Percentiles rank a stretch among this genome's conserved stretches.
These are phyloP conservation scores for Pseudocercospora musae DNA, from an alignment of 2,329 filamentous ascomycete genomes.

Conservation along the genomic window DNA sequence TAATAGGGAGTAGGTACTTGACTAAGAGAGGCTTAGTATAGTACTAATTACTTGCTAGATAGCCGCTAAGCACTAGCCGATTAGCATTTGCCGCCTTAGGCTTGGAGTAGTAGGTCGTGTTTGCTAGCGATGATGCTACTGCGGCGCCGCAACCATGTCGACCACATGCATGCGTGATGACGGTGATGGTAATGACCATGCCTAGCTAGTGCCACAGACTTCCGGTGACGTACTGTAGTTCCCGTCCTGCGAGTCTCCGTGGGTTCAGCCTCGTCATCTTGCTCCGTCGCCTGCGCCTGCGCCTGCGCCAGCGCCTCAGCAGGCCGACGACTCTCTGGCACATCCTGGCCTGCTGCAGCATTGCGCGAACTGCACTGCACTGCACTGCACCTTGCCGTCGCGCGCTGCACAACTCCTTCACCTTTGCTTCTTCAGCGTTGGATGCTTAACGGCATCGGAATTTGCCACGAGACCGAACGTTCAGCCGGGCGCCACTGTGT, in stretches of 20 bases:
- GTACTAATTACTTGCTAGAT: too few species aligned
- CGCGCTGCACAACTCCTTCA: neutral
- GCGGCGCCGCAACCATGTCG: too few species aligned
- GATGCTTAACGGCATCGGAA: neutral
- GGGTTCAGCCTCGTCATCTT: conserved; percentile 2
- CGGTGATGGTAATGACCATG: too few species aligned
- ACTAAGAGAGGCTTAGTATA: too few species aligned
- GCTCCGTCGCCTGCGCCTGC: neutral
- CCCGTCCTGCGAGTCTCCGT: neutral
- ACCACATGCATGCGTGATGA: too few species aligned
- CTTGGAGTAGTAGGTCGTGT: too few species aligned
- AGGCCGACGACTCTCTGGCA: conserved; percentile 2
- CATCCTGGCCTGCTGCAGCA: conserved; percentile 4
- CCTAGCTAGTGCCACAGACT: conserved; percentile 1
- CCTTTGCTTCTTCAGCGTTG: neutral
- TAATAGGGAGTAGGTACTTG: too few species aligned
- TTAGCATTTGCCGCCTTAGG: too few species aligned
- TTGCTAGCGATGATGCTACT: too few species aligned
- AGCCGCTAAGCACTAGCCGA: too few species aligned
- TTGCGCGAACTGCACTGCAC: neutral
- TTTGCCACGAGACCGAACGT: conserved; percentile 1
- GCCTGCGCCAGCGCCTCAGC: too few species aligned
- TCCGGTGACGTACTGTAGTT: neutral
- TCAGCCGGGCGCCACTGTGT: conserved; percentile 4
- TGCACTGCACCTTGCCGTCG: conserved; percentile 2